A percentile compares a stretch with the other conserved stretches of the same genome.
phyloP scores from a whole-genome alignment of 208 protist genomes.

The Acanthamoeba culbertsoni region DNA sequence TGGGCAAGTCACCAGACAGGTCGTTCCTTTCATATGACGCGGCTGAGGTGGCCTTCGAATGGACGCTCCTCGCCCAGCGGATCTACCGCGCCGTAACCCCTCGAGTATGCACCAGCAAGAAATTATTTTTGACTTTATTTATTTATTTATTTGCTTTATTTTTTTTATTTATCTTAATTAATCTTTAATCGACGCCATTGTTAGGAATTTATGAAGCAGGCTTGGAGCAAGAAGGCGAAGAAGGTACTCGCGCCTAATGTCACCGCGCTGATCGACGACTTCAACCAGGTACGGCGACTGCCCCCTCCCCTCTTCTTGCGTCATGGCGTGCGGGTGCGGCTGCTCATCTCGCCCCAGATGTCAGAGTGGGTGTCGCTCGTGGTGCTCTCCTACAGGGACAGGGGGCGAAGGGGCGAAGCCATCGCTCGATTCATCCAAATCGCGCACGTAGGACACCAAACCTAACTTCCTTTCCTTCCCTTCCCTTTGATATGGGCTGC shows the following conservation, averaged over 20 bases:
- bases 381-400: slow-evolving; percentile 11
- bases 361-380: slow-evolving; percentile 43
- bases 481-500: background rate
- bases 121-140: no score
- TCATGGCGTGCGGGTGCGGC: no score
- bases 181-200: background rate
- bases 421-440: background rate
- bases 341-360: background rate
- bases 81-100: slow-evolving; percentile 4
- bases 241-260: background rate
- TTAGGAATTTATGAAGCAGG: slow-evolving; percentile 21
- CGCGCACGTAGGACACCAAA: background rate
- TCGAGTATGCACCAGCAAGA: background rate
- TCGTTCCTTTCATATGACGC: background rate
- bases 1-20: background rate
- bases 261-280: slow-evolving; percentile 8
- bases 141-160: background rate
- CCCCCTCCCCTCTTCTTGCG: background rate
- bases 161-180: background rate
- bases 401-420: background rate
- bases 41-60: background rate
- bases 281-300: slow-evolving; percentile 40
- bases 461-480: background rate
- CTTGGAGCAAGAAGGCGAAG: slow-evolving; percentile 15
- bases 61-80: background rate